Evolutionary conservation across 805 yeast genomes (phyloP).

Genomic region (Gaillardinia entomophila): DNA sequence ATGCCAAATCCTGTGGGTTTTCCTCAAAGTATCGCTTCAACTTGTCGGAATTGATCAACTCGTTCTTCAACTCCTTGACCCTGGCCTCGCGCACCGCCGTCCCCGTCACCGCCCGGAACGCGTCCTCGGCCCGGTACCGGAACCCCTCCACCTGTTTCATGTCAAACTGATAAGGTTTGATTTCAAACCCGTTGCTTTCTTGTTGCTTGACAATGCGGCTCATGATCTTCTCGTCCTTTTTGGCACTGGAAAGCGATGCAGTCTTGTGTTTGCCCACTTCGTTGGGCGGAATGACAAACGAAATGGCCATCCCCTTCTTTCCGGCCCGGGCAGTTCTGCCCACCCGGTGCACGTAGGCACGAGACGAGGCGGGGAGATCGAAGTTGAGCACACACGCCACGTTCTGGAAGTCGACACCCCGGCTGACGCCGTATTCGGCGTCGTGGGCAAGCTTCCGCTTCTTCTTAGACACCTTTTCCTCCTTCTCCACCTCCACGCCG

Average conservation of each 20-base stretch:
- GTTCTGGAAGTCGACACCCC: slow-evolving; percentile 95
- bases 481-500: slow-evolving; percentile 22
- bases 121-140: slow-evolving; percentile 95
- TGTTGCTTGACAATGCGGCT: slow-evolving; percentile 74
- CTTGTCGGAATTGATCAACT: slow-evolving; percentile 81
- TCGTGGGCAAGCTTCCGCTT: slow-evolving; percentile 40
- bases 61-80: slow-evolving; percentile 80
- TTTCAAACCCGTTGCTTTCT: slow-evolving; percentile 60
- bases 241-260: slow-evolving; percentile 64
- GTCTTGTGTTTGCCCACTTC: slow-evolving; percentile 87
- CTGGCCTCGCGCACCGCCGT: slow-evolving; percentile 91
- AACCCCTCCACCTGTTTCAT: slow-evolving; percentile 90
- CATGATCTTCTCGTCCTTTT: slow-evolving; percentile 82
- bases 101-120: slow-evolving; percentile 89
- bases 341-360: slow-evolving; percentile 85
- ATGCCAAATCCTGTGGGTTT: slow-evolving; percentile 88
- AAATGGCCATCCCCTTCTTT: slow-evolving; percentile 87
- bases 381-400: slow-evolving; percentile 96
- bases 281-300: slow-evolving; percentile 79
- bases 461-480: slow-evolving; percentile 12
- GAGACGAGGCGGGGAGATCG: slow-evolving; percentile 86
- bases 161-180: slow-evolving; percentile 87
- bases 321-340: slow-evolving; percentile 99
- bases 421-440: slow-evolving; percentile 85
- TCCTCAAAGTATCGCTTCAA: slow-evolving; percentile 94